phyloP scores from a whole-genome alignment of 148 eudicot species.

The Vaccinium darrowii region DNA sequence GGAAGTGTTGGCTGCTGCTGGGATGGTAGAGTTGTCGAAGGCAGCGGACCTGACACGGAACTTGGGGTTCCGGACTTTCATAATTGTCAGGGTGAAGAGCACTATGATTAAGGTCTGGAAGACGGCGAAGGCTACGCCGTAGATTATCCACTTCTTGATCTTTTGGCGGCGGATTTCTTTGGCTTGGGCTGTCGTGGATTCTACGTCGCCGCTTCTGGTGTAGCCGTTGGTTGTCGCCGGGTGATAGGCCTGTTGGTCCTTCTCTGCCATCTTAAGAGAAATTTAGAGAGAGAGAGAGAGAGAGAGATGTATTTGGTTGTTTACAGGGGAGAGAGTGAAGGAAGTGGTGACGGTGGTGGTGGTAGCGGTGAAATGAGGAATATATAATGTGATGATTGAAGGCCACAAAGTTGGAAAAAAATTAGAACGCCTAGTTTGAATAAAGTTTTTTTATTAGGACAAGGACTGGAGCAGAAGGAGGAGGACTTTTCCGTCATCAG shows the following conservation, averaged over 20 bases:
- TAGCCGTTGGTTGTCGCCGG: background rate
- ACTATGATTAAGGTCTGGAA: conserved; percentile 13
- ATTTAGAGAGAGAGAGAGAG: background rate
- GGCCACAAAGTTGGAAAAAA: background rate
- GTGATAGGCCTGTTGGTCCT: background rate
- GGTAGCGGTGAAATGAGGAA: background rate
- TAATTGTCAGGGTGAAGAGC: conserved; percentile 12
- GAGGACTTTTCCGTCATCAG: background rate
- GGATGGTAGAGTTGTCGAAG: background rate
- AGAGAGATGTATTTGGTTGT: background rate
- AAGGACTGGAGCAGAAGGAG: background rate
- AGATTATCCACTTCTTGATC: conserved; percentile 4
- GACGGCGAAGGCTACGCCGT: background rate
- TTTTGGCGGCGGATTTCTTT: conserved; percentile 17
- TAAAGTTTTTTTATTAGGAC: background rate
- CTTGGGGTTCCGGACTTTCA: conserved; percentile 22
- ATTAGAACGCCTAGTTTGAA: background rate
- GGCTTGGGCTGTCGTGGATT: background rate
- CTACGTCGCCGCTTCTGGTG: background rate
- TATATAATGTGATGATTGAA: background rate
- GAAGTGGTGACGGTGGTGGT: background rate
- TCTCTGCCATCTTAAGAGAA: background rate
- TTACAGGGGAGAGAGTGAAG: background rate
- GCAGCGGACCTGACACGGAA: conserved; percentile 15
- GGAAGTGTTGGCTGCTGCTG: background rate